phyloP scores from a whole-genome alignment of 2,329 filamentous ascomycete genomes.

The Aquanectria penicillioides region DNA sequence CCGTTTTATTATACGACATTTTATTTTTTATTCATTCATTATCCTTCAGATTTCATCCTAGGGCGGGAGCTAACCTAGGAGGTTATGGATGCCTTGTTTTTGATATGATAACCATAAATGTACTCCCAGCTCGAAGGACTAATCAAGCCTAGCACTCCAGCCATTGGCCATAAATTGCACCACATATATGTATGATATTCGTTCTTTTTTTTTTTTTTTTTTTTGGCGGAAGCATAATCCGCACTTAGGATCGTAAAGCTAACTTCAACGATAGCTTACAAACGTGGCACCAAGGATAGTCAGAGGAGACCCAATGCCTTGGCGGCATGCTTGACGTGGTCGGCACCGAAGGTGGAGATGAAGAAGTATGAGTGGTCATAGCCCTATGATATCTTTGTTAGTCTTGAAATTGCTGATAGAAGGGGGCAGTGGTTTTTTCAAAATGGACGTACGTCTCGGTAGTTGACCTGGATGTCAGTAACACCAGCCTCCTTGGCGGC shows the following conservation, averaged over 20 bases:
- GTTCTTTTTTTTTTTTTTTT: not conserved
- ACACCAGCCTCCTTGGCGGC: constrained; percentile 82
- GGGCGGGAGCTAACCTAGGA: too few relatives aligned
- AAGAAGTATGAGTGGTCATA: constrained; percentile 99
- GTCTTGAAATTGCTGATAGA: not conserved
- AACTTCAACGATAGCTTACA: constrained; percentile 1
- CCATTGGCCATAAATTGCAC: not conserved
- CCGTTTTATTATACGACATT: not conserved
- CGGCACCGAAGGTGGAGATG: constrained; percentile 88
- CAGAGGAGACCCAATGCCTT: constrained; percentile 72
- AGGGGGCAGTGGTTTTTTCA: not conserved
- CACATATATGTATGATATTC: not conserved
- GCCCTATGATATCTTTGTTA: constrained; percentile 56
- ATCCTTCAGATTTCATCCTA: too few relatives aligned
- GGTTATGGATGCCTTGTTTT: too few relatives aligned
- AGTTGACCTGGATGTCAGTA: constrained; percentile 78
- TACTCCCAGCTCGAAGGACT: not conserved
- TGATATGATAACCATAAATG: not conserved
- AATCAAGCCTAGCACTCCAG: not conserved
- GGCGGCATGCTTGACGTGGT: constrained; percentile 91
- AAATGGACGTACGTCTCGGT: constrained; percentile 71
- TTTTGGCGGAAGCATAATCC: not conserved
- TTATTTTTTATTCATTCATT: too few relatives aligned
- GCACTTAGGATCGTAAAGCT: not conserved
- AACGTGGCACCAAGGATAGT: constrained; percentile 30